These are phyloP conservation scores for Phaeosphaeria sp. DNA, from an alignment of 2,329 filamentous ascomycete species.

Conservation along the genomic window DNA sequence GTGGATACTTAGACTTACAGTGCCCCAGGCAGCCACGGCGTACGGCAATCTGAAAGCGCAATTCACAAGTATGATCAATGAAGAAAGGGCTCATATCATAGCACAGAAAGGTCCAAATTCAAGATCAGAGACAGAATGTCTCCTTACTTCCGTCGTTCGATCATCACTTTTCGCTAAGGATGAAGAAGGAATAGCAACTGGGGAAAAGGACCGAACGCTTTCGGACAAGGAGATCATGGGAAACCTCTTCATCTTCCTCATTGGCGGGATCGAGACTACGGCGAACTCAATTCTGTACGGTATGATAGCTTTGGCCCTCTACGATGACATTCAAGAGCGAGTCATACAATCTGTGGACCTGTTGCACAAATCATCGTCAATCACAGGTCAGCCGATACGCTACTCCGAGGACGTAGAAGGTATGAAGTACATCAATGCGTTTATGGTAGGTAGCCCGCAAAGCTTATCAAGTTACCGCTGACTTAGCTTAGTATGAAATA, in stretches of 20 bases:
- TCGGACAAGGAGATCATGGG: not conserved
- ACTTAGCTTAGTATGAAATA: too few species aligned
- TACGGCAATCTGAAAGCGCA: too few species aligned
- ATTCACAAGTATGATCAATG: too few species aligned
- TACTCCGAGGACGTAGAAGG: not conserved
- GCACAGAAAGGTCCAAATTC: too few species aligned
- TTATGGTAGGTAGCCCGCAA: not conserved
- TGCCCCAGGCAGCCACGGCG: too few species aligned
- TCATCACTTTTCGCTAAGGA: too few species aligned
- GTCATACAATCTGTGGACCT: not conserved
- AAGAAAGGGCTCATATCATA: too few species aligned
- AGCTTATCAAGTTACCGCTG: too few species aligned
- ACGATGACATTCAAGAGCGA: not conserved
- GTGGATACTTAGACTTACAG: too few species aligned
- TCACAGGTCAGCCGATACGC: not conserved
- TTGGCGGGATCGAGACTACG: not conserved
- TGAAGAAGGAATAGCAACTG: conserved; percentile 9
- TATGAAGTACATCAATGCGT: not conserved
- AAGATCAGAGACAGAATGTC: too few species aligned
- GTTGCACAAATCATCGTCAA: too few species aligned
- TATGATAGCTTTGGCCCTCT: not conserved
- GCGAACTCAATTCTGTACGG: not conserved
- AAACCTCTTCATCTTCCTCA: not conserved
- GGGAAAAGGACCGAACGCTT: conserved; percentile 18
- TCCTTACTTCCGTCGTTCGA: not conserved